Conservation (phyloP, 2,329 filamentous ascomycete genomes). For the Alternaria alternata region DNA sequence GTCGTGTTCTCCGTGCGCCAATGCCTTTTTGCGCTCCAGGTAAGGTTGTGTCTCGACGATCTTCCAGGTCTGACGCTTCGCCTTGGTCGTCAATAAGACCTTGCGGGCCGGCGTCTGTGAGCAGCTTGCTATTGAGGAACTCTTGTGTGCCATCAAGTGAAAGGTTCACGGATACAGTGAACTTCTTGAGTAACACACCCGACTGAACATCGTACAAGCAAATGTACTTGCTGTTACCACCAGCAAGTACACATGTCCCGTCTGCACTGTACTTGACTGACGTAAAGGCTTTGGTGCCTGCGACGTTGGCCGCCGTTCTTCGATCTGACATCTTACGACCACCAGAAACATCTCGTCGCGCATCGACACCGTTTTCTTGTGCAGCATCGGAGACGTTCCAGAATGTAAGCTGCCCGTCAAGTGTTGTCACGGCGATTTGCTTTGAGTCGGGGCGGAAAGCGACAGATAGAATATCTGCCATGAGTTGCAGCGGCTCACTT, state of each 20-base stretch:
- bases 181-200: slow-evolving; percentile 91
- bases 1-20: slow-evolving; percentile 77
- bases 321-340: slow-evolving; percentile 89
- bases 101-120: slow-evolving; percentile 88
- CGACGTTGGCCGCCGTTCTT: slow-evolving; percentile 86
- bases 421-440: slow-evolving; percentile 88
- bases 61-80: slow-evolving; percentile 88
- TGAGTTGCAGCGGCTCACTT: slow-evolving; percentile 89
- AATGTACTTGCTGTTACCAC: slow-evolving; percentile 97
- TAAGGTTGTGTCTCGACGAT: slow-evolving; percentile 78
- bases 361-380: slow-evolving; percentile 86
- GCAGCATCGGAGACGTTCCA: slow-evolving; percentile 90
- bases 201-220: slow-evolving; percentile 96
- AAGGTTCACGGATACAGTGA: slow-evolving; percentile 94
- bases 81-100: slow-evolving; percentile 88
- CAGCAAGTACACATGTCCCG: slow-evolving; percentile 87
- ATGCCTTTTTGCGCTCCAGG: slow-evolving; percentile 91
- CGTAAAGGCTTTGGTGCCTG: slow-evolving; percentile 89
- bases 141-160: slow-evolving; percentile 95
- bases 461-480: slow-evolving; percentile 88
- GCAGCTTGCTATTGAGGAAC: slow-evolving; percentile 88
- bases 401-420: slow-evolving; percentile 94
- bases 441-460: slow-evolving; percentile 88
- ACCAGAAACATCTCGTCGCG: slow-evolving; percentile 89
- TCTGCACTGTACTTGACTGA: slow-evolving; percentile 92